Evolutionary conservation across 2,329 filamentous ascomycete genomes (phyloP).

Genomic region (Fusarium hainanense): DNA sequence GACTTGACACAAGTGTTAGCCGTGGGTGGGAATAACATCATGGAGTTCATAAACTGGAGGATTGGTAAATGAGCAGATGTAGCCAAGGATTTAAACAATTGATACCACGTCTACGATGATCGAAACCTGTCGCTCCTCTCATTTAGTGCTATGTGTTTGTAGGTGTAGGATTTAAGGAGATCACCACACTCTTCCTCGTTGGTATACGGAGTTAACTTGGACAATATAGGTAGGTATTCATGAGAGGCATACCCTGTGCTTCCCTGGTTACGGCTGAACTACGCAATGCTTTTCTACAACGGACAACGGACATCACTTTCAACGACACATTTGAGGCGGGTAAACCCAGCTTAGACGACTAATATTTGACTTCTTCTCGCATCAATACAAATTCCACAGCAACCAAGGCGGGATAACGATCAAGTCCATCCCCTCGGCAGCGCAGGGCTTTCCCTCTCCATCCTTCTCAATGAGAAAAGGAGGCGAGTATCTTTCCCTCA

Average conservation of each 20-base stretch:
- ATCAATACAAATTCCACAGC: slow-evolving; percentile 40
- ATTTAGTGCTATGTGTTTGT: neutral
- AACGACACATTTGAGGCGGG: slow-evolving; percentile 34
- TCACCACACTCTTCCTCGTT: neutral
- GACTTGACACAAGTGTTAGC: slow-evolving; percentile 17
- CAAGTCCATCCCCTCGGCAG: slow-evolving; percentile 85
- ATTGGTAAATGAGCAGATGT: slow-evolving; percentile 30
- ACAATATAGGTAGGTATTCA: no score
- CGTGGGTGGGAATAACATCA: slow-evolving; percentile 12
- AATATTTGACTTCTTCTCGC: slow-evolving; percentile 44
- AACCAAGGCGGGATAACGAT: slow-evolving; percentile 77
- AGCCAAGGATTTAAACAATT: slow-evolving; percentile 38
- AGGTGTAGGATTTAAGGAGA: neutral
- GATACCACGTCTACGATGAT: slow-evolving; percentile 40
- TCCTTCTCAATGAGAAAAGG: slow-evolving; percentile 45
- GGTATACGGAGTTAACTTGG: neutral
- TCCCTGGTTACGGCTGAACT: neutral
- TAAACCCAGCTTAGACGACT: slow-evolving; percentile 41
- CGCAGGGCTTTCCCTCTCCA: slow-evolving; percentile 98
- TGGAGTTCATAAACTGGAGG: slow-evolving; percentile 22
- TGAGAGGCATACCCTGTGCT: neutral
- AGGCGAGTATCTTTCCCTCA: slow-evolving; percentile 98
- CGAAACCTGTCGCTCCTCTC: neutral
- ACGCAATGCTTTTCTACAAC: neutral
- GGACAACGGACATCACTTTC: neutral